Evolutionary conservation across 2,329 filamentous ascomycete species (phyloP).

Genomic region (Aaosphaeria pasadenensis): DNA sequence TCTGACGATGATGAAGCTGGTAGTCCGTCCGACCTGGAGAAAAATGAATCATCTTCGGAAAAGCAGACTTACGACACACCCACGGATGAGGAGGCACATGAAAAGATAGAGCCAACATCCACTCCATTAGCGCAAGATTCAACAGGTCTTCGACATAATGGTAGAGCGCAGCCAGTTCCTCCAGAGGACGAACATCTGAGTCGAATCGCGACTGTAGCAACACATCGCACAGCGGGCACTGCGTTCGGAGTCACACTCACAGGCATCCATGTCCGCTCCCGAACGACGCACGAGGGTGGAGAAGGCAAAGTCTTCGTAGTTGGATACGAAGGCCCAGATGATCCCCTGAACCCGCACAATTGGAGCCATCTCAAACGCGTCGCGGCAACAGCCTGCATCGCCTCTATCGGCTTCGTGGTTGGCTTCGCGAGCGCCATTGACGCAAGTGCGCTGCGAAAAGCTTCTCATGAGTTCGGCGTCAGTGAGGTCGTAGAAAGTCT

Average conservation of each 20-base stretch:
- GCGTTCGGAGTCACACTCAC: constrained; percentile 34
- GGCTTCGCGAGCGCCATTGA: constrained; percentile 54
- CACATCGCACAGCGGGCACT: constrained; percentile 26
- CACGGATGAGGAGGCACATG: too few relatives aligned
- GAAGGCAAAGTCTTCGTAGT: constrained; percentile 39
- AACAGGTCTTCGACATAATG: constrained; percentile 11
- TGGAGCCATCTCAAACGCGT: constrained; percentile 29
- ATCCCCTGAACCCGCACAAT: constrained; percentile 37
- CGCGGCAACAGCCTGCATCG: constrained; percentile 32
- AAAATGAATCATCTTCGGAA: too few relatives aligned
- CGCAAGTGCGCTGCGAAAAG: constrained; percentile 47
- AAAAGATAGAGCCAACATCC: too few relatives aligned
- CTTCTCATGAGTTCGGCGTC: constrained; percentile 47
- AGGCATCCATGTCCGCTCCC: constrained; percentile 35
- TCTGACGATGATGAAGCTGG: too few relatives aligned
- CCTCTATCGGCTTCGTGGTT: constrained; percentile 51
- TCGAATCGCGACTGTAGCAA: constrained; percentile 3
- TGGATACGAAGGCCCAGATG: constrained; percentile 33
- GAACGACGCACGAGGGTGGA: constrained; percentile 34
- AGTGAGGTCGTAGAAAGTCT: constrained; percentile 42
- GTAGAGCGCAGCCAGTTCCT: background rate
- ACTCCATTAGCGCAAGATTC: too few relatives aligned
- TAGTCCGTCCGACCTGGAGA: too few relatives aligned
- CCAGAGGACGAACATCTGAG: background rate
- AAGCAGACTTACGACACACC: too few relatives aligned